A percentile compares a stretch with the other conserved stretches of the same genome.
Conservation (phyloP, 441 rosid genomes). For the Macaranga tanarius region DNA sequence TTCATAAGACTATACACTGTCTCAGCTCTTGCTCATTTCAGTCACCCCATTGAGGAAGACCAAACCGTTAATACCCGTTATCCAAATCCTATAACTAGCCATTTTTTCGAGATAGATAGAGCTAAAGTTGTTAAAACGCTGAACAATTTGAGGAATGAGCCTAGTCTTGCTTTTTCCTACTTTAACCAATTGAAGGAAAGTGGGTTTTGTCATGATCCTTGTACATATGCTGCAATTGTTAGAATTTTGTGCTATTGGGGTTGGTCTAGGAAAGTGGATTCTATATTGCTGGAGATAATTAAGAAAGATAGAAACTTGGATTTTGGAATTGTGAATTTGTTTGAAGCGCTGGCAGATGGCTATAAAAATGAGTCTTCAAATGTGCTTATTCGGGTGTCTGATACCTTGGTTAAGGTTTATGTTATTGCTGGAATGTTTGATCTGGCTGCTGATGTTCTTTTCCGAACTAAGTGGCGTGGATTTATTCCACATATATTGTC, state of each 20-base stretch:
- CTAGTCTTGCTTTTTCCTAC: conserved; percentile 22
- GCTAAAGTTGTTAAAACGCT: conserved; percentile 14
- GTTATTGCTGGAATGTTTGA: conserved; percentile 50
- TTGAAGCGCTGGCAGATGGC: conserved; percentile 37
- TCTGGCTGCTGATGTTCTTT: conserved; percentile 50
- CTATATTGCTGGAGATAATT: conserved; percentile 41
- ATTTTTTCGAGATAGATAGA: conserved; percentile 3
- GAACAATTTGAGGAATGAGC: conserved; percentile 20
- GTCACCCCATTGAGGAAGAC: conserved; percentile 5
- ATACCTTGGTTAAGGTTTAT: conserved; percentile 60
- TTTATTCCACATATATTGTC: conserved; percentile 45
- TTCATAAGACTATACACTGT: conserved; percentile 16
- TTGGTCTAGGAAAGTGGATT: conserved; percentile 42
- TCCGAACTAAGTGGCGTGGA: conserved; percentile 35
- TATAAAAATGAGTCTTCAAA: conserved; percentile 26
- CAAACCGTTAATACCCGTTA: background rate
- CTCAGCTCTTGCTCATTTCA: conserved; percentile 14
- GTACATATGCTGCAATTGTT: conserved; percentile 52
- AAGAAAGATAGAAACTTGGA: conserved; percentile 32
- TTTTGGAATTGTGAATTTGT: conserved; percentile 43
- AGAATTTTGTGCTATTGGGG: conserved; percentile 46
- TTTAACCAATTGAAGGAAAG: conserved; percentile 24
- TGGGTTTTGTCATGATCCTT: conserved; percentile 34
- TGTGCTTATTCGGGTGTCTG: conserved; percentile 31
- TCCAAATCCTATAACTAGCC: background rate